Evolutionary conservation across 108 stramenopile species (phyloP).

Genomic region (Skeletonema potamos): DNA sequence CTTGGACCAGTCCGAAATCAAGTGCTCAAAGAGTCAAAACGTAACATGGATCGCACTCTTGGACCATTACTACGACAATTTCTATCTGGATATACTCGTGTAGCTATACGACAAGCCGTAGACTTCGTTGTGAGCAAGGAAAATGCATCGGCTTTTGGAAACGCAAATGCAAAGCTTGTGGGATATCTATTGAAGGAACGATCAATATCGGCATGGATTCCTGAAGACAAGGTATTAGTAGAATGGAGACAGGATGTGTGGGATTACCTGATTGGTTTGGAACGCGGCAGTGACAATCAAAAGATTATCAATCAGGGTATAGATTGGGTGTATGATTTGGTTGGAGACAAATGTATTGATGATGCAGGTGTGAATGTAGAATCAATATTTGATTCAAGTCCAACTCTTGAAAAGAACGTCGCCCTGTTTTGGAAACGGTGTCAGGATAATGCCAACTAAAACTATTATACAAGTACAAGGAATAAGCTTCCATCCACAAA

Average conservation of each 20-base stretch:
- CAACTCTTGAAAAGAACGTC: conserved; percentile 37
- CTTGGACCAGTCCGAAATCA: conserved; percentile 73
- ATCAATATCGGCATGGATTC: conserved; percentile 43
- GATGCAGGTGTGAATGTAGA: conserved; percentile 42
- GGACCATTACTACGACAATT: conserved; percentile 59
- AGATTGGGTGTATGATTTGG: conserved; percentile 45
- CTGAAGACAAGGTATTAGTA: conserved; percentile 30
- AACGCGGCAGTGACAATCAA: conserved; percentile 32
- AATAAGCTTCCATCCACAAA: too few species aligned
- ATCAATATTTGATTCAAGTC: conserved; percentile 37
- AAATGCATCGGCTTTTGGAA: conserved; percentile 56
- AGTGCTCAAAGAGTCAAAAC: conserved; percentile 60
- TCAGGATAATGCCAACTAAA: conserved; percentile 17
- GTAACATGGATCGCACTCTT: conserved; percentile 57
- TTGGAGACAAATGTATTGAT: conserved; percentile 43
- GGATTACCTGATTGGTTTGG: conserved; percentile 36
- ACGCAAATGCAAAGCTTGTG: conserved; percentile 57
- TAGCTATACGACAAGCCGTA: conserved; percentile 57
- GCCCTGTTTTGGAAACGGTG: conserved; percentile 36
- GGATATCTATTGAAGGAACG: conserved; percentile 50
- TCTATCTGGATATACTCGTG: conserved; percentile 57
- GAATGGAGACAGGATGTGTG: conserved; percentile 46
- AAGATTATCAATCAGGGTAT: conserved; percentile 34
- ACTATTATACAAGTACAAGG: neutral
- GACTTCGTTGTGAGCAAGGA: conserved; percentile 59